Base-by-base conservation (phyloP, 225 moss, liverwort and hornwort species). In the Physcomitrium patens region DNA sequence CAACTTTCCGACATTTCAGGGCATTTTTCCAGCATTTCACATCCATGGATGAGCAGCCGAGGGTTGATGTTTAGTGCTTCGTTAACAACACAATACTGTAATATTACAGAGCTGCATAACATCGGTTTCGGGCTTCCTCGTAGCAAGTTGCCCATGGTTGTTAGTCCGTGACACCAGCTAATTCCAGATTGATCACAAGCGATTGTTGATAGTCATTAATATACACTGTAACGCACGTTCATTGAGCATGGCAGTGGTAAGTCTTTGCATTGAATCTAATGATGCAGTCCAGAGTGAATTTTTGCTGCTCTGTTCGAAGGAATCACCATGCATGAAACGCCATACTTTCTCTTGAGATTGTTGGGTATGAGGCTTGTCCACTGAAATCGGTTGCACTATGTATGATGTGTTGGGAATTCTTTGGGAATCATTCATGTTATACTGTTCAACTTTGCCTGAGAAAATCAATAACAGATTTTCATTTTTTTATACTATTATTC, bases 21-120 rank as follows among this genome's bases (percentile, higher is more conserved):
- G 87, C 90, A 46, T 90, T 88, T 78, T 90, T 85, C 74, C 83
- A 85, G 74, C 80, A 87, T 44, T 87, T 90, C 2, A 85, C 85
- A 69, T 79, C 90, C 52, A 74, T 90, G 65, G 87, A 90, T 70
- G 90, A 90, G 77, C 87, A 90, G 75, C 75, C 88, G 72, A 76
- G 79, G 74, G 85, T 88, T 48, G 90, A 85, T 69, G 74, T 75
- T 41, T 90, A 81, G 82, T 53, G 72, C 54, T 63, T 62, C 53
- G 56, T 67, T 69, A 12, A 19, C 18, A 55, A 19, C n/a, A 55
- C 17, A 55, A 17, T 37, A 19, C 12, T 55, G 54, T 55, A 20
- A 20, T 18, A 55, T 55, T 55, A 55, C 17, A 18, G 64, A 80
- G 58, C 43, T 74, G 74, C 49, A 68, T 73, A 48, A 54, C 60